Conservation (phyloP, 129 eudicot genomes). For the Solidago caesia region DNA sequence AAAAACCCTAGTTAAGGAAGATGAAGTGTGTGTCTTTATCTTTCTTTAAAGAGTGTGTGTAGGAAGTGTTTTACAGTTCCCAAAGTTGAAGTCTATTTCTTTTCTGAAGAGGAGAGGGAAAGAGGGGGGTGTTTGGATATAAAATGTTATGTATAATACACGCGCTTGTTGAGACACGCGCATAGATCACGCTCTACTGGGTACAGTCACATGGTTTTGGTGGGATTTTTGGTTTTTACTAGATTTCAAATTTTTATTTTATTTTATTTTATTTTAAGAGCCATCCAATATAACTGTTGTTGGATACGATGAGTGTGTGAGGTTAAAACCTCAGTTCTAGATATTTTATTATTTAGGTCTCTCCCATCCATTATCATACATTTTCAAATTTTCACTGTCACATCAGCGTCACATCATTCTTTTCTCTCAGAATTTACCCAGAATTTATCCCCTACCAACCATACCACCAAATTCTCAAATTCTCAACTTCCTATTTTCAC, state of each 20-base stretch:
- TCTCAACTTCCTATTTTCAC: no score
- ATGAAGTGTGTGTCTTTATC: constrained; percentile 18
- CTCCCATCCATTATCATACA: no score
- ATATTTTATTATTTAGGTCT: not conserved
- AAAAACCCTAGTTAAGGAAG: constrained; percentile 32
- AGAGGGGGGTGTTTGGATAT: not conserved
- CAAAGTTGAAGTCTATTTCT: constrained; percentile 24
- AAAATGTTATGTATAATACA: not conserved
- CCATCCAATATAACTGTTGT: not conserved
- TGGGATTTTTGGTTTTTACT: constrained; percentile 23
- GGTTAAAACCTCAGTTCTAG: not conserved
- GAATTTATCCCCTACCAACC: no score
- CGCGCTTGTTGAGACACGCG: constrained; percentile 16
- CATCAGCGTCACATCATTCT: no score
- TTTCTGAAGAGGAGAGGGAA: constrained; percentile 16
- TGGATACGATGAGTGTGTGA: not conserved
- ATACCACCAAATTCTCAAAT: no score
- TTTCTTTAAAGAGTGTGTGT: constrained; percentile 1
- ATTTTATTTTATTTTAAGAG: not conserved
- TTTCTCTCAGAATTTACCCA: no score
- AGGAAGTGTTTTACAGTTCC: constrained; percentile 29
- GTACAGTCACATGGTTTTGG: constrained; percentile 34
- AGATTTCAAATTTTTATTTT: not conserved
- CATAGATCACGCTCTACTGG: constrained; percentile 24
- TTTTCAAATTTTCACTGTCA: no score